These are phyloP conservation scores for Hypoxylon sp. DNA, from an alignment of 2,329 filamentous ascomycete species.

Conservation along the genomic window DNA sequence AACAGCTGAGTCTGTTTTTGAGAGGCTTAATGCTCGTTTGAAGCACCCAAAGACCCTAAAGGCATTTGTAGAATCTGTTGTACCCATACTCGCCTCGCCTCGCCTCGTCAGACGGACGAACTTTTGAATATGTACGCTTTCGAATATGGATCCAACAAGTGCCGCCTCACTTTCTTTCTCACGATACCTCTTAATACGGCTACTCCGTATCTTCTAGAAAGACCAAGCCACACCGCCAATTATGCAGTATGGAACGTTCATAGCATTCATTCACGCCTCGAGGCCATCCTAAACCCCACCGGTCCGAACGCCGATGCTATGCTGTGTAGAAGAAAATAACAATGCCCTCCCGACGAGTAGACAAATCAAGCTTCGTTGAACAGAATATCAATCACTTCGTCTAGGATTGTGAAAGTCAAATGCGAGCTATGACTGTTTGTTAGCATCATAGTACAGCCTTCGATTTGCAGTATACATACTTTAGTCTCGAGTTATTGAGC, in stretches of 20 bases:
- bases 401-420: slow-evolving; percentile 77
- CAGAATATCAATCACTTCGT: slow-evolving; percentile 75
- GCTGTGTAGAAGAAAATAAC: slow-evolving; percentile 29
- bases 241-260: slow-evolving; percentile 20
- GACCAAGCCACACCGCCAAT: slow-evolving; percentile 23
- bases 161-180: slow-evolving; percentile 25
- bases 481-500: slow-evolving; percentile 89
- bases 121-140: slow-evolving; percentile 12
- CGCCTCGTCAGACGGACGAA: slow-evolving; percentile 5
- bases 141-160: slow-evolving; percentile 25
- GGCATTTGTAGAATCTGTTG: background rate
- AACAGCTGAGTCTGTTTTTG: background rate
- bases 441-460: slow-evolving; percentile 20
- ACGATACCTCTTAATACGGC: slow-evolving; percentile 17
- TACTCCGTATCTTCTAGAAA: background rate
- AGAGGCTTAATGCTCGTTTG: slow-evolving; percentile 1
- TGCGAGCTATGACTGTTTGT: slow-evolving; percentile 67
- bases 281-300: slow-evolving; percentile 20
- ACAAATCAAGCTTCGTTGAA: slow-evolving; percentile 62
- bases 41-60: background rate
- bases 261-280: slow-evolving; percentile 23
- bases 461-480: slow-evolving; percentile 63
- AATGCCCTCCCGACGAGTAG: background rate
- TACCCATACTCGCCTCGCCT: background rate
- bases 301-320: slow-evolving; percentile 43